Evolutionary conservation across 306 rosid genomes (phyloP), one percentile per base, ranked within the genome.

Genomic region (Albizia julibrissin): DNA sequence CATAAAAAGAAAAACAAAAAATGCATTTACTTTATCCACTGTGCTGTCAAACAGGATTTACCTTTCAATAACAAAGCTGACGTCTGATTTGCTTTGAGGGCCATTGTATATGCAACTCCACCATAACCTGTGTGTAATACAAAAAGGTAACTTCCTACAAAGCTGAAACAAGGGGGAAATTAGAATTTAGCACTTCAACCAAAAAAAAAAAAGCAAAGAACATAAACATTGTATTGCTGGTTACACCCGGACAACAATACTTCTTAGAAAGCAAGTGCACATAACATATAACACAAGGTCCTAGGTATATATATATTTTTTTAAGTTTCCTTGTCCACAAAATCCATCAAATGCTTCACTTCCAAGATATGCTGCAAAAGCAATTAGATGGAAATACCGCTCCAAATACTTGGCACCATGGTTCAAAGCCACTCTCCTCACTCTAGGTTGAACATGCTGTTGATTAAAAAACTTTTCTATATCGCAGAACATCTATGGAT

Each of bases 41-140:
- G n/a, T n/a, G n/a, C n/a, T n/a, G n/a, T n/a, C n/a, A n/a, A n/a
- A n/a, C n/a, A n/a, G n/a, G n/a, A n/a, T n/a, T n/a, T n/a, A n/a
- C n/a, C n/a, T n/a, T n/a, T n/a, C n/a, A n/a, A n/a, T n/a, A n/a
- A n/a, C n/a, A n/a, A n/a, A n/a, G n/a, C n/a, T n/a, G n/a, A n/a
- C n/a, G n/a, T n/a, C n/a, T n/a, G n/a, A n/a, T n/a, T n/a, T n/a
- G n/a, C n/a, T n/a, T n/a, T n/a, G n/a, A n/a, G n/a, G n/a, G n/a
- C 92, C 97, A 92, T 94, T 33, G 97, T 93, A 85, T 90, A 94
- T 69, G 95, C 87, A 31, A 89, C 97, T 88, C 97, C 98, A 80
- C 98, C 98, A 86, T 90, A 94, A 52, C 98, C 95, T 9, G 98
- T 94, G 98, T 18, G 98, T n/a, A n/a, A 94, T 77, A 94, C 80